A percentile compares a stretch with the other conserved stretches of the same genome.
These are phyloP conservation scores for Logfia minima DNA, from an alignment of 129 eudicot genomes.

Conservation along the genomic window DNA sequence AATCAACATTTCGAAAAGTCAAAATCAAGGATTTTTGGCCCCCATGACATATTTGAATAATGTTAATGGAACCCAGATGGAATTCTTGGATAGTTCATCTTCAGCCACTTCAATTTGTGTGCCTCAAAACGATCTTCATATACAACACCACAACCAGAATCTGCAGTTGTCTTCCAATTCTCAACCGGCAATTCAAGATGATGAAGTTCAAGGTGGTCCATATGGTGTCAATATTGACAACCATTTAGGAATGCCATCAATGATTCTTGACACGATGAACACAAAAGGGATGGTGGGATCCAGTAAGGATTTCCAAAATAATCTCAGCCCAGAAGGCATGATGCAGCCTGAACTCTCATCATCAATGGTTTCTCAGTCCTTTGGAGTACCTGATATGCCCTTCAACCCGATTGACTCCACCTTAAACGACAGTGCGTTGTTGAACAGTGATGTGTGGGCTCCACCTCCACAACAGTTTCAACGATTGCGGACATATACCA, in stretches of 20 bases:
- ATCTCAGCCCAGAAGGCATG: slow-evolving; percentile 64
- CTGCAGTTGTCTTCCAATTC: slow-evolving; percentile 65
- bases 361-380: slow-evolving; percentile 85
- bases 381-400: slow-evolving; percentile 89
- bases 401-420: slow-evolving; percentile 83
- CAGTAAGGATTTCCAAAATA: slow-evolving; percentile 54
- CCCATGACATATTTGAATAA: slow-evolving; percentile 55
- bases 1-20: slow-evolving; percentile 57
- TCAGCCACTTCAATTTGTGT: slow-evolving; percentile 77
- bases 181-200: slow-evolving; percentile 59
- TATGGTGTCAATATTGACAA: slow-evolving; percentile 49
- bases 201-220: slow-evolving; percentile 46
- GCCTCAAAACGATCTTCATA: slow-evolving; percentile 65
- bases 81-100: slow-evolving; percentile 85
- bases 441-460: slow-evolving; percentile 74
- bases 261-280: slow-evolving; percentile 65
- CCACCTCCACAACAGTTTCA: slow-evolving; percentile 74
- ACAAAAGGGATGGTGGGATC: slow-evolving; percentile 62
- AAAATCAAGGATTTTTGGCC: slow-evolving; percentile 57
- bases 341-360: slow-evolving; percentile 82
- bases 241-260: slow-evolving; percentile 68
- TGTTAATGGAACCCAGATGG: slow-evolving; percentile 60
- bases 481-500: slow-evolving; percentile 87
- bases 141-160: slow-evolving; percentile 48
- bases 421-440: slow-evolving; percentile 62